These are phyloP conservation scores for Alternaria atra DNA, from an alignment of 2,329 filamentous ascomycete genomes.

Conservation along the genomic window DNA sequence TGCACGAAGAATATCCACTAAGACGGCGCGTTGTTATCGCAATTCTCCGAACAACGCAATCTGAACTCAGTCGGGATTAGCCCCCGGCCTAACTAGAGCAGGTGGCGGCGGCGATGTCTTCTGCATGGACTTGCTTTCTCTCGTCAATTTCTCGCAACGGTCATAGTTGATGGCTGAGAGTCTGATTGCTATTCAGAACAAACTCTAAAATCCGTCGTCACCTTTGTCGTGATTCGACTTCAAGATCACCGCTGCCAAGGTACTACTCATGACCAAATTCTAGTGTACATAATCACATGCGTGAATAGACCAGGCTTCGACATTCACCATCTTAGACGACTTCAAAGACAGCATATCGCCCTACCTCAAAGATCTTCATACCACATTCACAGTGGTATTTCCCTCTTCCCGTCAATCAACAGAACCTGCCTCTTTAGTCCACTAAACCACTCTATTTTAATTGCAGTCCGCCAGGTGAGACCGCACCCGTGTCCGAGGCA, in stretches of 20 bases:
- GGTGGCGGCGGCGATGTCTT: not conserved
- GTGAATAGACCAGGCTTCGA: not conserved
- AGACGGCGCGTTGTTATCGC: slow-evolving; percentile 25
- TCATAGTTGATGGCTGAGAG: not conserved
- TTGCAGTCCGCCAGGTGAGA: slow-evolving; percentile 3
- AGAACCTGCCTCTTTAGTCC: not conserved
- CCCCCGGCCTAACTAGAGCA: not conserved
- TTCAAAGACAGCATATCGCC: not conserved
- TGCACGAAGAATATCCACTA: slow-evolving; percentile 17
- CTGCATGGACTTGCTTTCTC: not conserved
- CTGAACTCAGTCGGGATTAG: slow-evolving; percentile 11
- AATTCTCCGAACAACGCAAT: slow-evolving; percentile 9
- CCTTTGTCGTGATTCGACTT: not conserved
- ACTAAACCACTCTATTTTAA: slow-evolving; percentile 1
- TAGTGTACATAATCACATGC: not conserved
- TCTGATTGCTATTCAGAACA: not conserved
- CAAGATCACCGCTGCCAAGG: not conserved
- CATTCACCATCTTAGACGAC: not conserved
- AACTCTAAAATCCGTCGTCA: not conserved
- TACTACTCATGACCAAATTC: not conserved
- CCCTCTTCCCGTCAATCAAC: not conserved
- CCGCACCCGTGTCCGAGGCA: not conserved
- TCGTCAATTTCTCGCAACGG: not conserved
- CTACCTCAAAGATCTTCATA: slow-evolving; percentile 3
- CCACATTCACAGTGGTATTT: slow-evolving; percentile 1